These are phyloP conservation scores for Aureobasidium sp. DNA, from an alignment of 2,329 filamentous ascomycete genomes.

Conservation along the genomic window DNA sequence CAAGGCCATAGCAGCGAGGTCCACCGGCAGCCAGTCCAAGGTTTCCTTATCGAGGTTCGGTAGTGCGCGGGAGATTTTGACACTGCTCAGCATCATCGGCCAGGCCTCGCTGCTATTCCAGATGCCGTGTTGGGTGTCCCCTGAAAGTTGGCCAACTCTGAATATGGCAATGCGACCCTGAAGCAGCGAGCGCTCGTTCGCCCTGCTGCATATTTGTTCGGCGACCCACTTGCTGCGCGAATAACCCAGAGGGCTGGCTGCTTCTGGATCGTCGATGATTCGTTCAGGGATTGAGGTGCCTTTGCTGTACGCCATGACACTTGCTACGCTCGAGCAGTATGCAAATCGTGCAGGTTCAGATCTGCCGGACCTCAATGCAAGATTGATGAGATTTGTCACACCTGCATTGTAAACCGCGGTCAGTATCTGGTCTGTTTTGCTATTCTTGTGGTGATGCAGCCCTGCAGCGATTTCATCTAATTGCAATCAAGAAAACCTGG, in stretches of 20 bases:
- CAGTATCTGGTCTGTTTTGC: conserved; percentile 10
- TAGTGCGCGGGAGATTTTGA: conserved; percentile 32
- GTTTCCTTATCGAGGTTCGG: conserved; percentile 33
- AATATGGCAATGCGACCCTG: conserved; percentile 37
- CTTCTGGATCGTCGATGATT: conserved; percentile 34
- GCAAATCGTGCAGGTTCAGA: conserved; percentile 32
- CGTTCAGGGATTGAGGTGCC: conserved; percentile 35
- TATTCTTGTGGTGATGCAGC: conserved; percentile 12
- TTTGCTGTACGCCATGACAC: conserved; percentile 29
- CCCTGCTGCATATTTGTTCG: conserved; percentile 45
- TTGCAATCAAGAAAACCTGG: conserved; percentile 5
- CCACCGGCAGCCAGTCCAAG: conserved; percentile 42
- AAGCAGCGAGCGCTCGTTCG: conserved; percentile 26
- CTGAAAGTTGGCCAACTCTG: conserved; percentile 43
- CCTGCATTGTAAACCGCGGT: conserved; percentile 21
- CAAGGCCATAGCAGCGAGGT: conserved; percentile 38
- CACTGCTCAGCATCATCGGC: conserved; percentile 40
- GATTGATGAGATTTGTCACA: conserved; percentile 42
- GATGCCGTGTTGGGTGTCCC: conserved; percentile 35
- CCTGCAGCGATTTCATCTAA: conserved; percentile 2
- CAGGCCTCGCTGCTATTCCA: conserved; percentile 46
- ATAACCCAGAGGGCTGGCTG: conserved; percentile 47
- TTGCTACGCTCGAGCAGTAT: conserved; percentile 49
- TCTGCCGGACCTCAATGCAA: conserved; percentile 32
- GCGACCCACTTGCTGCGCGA: conserved; percentile 53